Evolutionary conservation across 208 protist species (phyloP).

Genomic region (Leishmania major): DNA sequence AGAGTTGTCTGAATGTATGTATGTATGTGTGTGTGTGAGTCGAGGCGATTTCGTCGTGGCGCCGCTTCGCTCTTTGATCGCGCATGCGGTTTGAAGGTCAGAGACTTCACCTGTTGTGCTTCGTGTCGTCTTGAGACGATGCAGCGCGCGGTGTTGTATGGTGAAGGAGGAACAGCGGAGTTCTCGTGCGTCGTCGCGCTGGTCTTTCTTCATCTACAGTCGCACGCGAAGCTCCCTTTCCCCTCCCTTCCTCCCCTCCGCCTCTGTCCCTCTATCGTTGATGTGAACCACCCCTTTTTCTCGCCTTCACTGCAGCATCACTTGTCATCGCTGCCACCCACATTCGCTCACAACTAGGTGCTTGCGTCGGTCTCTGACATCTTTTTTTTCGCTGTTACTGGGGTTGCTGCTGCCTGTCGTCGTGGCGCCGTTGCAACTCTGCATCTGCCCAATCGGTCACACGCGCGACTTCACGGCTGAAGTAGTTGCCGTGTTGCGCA

Average conservation of each 20-base stretch:
- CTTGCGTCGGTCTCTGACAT: background rate
- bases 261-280: background rate
- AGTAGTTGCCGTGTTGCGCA: background rate
- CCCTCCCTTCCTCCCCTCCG: slow-evolving; percentile 14
- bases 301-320: background rate
- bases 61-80: too few species aligned
- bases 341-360: background rate
- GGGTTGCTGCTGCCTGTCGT: background rate
- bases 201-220: too few species aligned
- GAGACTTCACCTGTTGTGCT: too few species aligned
- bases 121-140: too few species aligned
- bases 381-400: background rate
- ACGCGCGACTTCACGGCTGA: background rate
- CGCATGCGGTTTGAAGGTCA: too few species aligned
- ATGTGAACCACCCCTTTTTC: background rate
- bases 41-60: too few species aligned
- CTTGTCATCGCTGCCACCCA: background rate
- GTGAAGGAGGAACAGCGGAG: too few species aligned
- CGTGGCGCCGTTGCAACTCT: background rate
- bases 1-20: background rate
- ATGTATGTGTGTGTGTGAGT: background rate
- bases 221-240: background rate
- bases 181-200: background rate
- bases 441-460: background rate
- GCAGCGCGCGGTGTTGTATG: too few species aligned